Conservation (phyloP, 768 basidiomycete species). For the Agaricus sinodeliciosus region DNA sequence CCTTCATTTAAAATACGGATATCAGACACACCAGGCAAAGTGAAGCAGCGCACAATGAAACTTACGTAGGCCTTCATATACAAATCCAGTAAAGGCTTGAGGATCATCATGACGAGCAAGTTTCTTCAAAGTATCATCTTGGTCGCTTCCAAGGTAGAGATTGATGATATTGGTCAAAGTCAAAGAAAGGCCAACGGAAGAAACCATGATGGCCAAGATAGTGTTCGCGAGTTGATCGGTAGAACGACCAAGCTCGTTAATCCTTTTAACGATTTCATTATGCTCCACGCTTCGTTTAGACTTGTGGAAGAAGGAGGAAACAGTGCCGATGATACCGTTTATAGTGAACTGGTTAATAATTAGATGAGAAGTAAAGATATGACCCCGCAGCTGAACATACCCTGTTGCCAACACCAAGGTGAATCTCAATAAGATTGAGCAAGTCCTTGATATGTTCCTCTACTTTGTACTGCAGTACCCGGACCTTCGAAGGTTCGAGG, state of each 20-base stretch:
- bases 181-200: constrained; percentile 62
- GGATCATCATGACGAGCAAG: constrained; percentile 25
- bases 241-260: constrained; percentile 49
- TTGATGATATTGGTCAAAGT: constrained; percentile 64
- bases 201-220: constrained; percentile 65
- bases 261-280: constrained; percentile 47
- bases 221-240: constrained; percentile 62
- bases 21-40: background rate
- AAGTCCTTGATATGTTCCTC: constrained; percentile 48
- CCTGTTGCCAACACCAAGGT: constrained; percentile 35
- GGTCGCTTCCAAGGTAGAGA: constrained; percentile 49
- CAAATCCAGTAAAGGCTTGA: constrained; percentile 46
- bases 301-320: constrained; percentile 40
- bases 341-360: constrained; percentile 25
- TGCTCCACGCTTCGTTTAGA: constrained; percentile 36
- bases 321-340: constrained; percentile 34
- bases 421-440: constrained; percentile 46
- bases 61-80: constrained; percentile 66
- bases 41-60: constrained; percentile 10
- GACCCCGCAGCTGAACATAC: constrained; percentile 23
- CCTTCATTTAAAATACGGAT: constrained; percentile 32
- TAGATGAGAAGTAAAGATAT: background rate
- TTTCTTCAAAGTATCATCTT: constrained; percentile 30
- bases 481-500: constrained; percentile 49
- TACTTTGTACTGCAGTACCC: constrained; percentile 47